Evolutionary conservation across 257 asterid species (phyloP), one percentile per base, ranked within the genome.

Genomic region (Eucommia ulmoides): DNA sequence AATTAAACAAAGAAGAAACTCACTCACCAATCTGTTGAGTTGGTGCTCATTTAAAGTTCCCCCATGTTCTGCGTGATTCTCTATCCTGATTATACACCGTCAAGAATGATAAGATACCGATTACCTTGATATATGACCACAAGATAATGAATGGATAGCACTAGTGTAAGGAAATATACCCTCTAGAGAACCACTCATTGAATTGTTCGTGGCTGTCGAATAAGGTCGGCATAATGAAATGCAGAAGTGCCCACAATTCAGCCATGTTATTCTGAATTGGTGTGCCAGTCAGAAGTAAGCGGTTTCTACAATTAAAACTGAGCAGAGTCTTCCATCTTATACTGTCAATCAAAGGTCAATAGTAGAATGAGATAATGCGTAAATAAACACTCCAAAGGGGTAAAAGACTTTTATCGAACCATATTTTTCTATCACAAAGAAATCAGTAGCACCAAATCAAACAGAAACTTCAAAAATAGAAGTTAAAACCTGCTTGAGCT

Each of bases 61-160:
- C 51, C 99, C 99, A 69, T 91, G 99, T 79, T 91, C 99, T 24
- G 99, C 99, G 41, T 91, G 99, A 73, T 94, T 79, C 85, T 91
- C 99, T 47, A 91, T 86, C 72, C 99, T 91, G 80, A 77, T 61
- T 35, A 61, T 42, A 66, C 50, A 33, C 18, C 52, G 56, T 35
- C 70, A 61, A 49, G 20, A 58, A 62, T n/a, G 50, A 64, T 59
- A 61, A 76, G 67, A 24, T 6, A 42, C 62, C 49, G 24, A 20
- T 46, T 47, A 41, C 24, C 14, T 24, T 44, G 56, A 62, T 55
- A 50, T 52, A 19, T 21, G 41, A 49, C 19, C 20, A 45, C 50
- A 45, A 46, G 45, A 50, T 38, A 25, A 7, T 19, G 15, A 18
- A 33, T 25, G 29, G 7, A 49, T 38, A 14, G 15, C 3, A 20